A percentile compares a stretch with the other conserved stretches of the same genome.
Evolutionary conservation across 1,139 yeast genomes (phyloP).

Genomic region (Suhomyces maxii): DNA sequence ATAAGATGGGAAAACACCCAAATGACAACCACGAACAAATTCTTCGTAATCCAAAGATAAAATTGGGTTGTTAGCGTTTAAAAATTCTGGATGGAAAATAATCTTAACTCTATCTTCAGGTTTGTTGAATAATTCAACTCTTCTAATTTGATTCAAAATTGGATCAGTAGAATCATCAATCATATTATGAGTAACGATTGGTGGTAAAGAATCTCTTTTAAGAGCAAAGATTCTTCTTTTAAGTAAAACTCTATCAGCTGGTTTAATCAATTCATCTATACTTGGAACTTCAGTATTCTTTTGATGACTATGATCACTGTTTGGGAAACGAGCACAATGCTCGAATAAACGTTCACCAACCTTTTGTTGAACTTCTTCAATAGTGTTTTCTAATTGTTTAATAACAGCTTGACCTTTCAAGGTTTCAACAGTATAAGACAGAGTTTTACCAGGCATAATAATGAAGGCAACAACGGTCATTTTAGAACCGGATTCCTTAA

Average conservation of each 20-base stretch:
- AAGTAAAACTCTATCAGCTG: conserved; percentile 84
- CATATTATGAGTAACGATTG: conserved; percentile 98
- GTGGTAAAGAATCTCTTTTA: conserved; percentile 85
- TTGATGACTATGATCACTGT: conserved; percentile 60
- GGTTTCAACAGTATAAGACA: conserved; percentile 93
- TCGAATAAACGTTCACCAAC: conserved; percentile 89
- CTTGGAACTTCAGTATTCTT: conserved; percentile 52
- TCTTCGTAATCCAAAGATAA: conserved; percentile 94
- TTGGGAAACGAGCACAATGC: conserved; percentile 82
- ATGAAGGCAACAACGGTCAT: conserved; percentile 97
- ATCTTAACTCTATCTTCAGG: conserved; percentile 92
- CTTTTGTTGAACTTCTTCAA: conserved; percentile 81
- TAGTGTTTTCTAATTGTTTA: conserved; percentile 85
- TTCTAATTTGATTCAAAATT: conserved; percentile 84
- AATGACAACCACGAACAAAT: conserved; percentile 95
- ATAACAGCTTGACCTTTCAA: conserved; percentile 95
- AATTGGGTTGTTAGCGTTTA: conserved; percentile 93
- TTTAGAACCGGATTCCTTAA: conserved; percentile 79
- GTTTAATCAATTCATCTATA: conserved; percentile 79
- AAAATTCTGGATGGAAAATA: conserved; percentile 95
- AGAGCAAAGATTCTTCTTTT: conserved; percentile 93
- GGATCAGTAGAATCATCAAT: conserved; percentile 90
- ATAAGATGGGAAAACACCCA: conserved; percentile 98
- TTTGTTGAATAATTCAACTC: conserved; percentile 86
- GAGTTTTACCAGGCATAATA: conserved; percentile 95